These are phyloP conservation scores for Aspergillus fischeri DNA, from an alignment of 2,329 filamentous ascomycete species.

Conservation along the genomic window DNA sequence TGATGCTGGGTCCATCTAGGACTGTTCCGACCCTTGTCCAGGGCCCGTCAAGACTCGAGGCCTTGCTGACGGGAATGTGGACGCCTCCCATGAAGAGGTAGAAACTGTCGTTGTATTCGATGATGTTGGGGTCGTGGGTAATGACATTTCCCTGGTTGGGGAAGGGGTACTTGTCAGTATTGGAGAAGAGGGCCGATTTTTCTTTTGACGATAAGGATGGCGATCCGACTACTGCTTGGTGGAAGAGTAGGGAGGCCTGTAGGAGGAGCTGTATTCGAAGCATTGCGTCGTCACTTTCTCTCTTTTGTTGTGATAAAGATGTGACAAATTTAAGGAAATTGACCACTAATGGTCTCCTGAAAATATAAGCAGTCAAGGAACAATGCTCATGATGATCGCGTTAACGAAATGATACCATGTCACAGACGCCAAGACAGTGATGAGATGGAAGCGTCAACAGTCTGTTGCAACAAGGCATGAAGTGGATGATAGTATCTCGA, in stretches of 20 bases:
- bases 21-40: constrained; percentile 33
- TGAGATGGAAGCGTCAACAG: neutral
- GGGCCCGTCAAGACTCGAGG: constrained; percentile 26
- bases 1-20: constrained; percentile 25
- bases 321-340: neutral
- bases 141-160: constrained; percentile 26
- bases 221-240: neutral
- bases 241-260: neutral
- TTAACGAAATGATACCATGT: neutral
- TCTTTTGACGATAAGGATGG: neutral
- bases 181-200: constrained; percentile 19
- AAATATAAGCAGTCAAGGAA: neutral
- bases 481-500: neutral
- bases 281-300: neutral
- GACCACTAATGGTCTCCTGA: neutral
- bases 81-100: constrained; percentile 34
- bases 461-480: neutral
- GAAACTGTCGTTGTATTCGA: constrained; percentile 24
- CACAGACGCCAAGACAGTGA: neutral
- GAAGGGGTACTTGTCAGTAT: constrained; percentile 22
- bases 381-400: neutral
- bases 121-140: constrained; percentile 33
- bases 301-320: neutral
- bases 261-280: neutral
- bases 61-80: constrained; percentile 23